Conservation (phyloP, 2,329 filamentous ascomycete genomes). For the Cladorrhinum sp. region DNA sequence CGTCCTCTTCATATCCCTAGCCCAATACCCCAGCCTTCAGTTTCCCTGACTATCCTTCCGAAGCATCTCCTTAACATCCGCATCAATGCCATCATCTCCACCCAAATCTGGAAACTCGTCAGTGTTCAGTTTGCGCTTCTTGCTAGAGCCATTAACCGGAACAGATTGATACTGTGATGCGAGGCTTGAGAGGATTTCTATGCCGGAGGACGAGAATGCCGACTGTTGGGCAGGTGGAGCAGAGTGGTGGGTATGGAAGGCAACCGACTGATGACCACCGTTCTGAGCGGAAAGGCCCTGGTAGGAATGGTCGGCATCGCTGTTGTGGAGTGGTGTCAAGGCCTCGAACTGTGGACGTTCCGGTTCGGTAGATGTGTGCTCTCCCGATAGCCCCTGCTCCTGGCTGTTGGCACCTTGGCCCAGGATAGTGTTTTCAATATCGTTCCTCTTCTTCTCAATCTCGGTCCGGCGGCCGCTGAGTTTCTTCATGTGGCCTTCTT, state of each 20-base stretch:
- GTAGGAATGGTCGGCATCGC: conserved; percentile 30
- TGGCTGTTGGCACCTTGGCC: conserved; percentile 65
- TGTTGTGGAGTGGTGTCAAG: conserved; percentile 72
- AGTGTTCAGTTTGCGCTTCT: conserved; percentile 50
- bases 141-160: conserved; percentile 54
- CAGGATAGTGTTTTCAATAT: conserved; percentile 91
- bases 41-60: conserved; percentile 37
- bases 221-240: conserved; percentile 23
- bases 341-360: conserved; percentile 78
- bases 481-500: conserved; percentile 64
- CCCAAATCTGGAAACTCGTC: conserved; percentile 54
- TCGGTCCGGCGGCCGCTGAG: conserved; percentile 64
- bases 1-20: background rate
- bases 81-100: conserved; percentile 53
- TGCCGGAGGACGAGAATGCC: conserved; percentile 29
- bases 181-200: conserved; percentile 41
- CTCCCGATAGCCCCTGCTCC: conserved; percentile 44
- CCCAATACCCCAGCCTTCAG: background rate
- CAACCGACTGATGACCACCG: conserved; percentile 21
- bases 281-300: conserved; percentile 19
- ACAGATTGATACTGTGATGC: conserved; percentile 49
- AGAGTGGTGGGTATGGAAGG: conserved; percentile 22
- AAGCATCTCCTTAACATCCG: conserved; percentile 56
- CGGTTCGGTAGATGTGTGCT: conserved; percentile 53
- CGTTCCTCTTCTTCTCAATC: conserved; percentile 78